Base-by-base conservation (phyloP, 2,329 filamentous ascomycete species). In the Epicoccum nigrum region DNA sequence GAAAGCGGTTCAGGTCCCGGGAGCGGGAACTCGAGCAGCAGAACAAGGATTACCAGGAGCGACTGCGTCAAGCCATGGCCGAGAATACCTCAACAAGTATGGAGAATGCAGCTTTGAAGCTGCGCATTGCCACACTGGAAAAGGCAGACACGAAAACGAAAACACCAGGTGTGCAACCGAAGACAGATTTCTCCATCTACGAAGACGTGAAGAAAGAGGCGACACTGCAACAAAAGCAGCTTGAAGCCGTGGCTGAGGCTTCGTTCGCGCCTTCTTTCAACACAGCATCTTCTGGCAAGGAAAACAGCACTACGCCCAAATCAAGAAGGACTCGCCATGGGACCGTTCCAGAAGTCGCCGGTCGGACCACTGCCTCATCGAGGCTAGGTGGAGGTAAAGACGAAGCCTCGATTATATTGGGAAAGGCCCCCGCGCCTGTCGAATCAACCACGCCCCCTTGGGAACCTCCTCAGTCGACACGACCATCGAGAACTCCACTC, bases 11-110 rank as follows among this genome's bases (percentile, higher is more conserved):
- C 20, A 75, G 79, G 23, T 74, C 79, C 45, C 85, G 90, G 76
- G 88, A 92, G 67, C 77, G 81, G 2, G 80, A 87, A 47, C 76
- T 89, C 52, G 82, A 85, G 45, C 77, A 80, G 5, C 81, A 86
- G 53, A 80, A 87, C 59, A 75, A 74, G 46, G 75, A 76, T 11
- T 69, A 72, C 15, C 71, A 77, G 38, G 71, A 75, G 45, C 61
- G 62, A 28, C 49, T 75, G 31, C 68, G 68, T 28, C 57, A 67
- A 42, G 64, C 66, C 7, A 62, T 72, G 62, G 62, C 63, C 7
- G 72, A 73, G 40, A 71, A 68, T 27, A 45, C 55, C 8, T 64
- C 64, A 11, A 59, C 65, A 8, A 69, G 60, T 23, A 63, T 69
- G 30, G 70, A 75, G 44, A 66, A 71, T 9, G 62, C 70, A 11